These are phyloP conservation scores for Aspergillus texensis DNA, from an alignment of 2,329 filamentous ascomycete species.

Conservation along the genomic window DNA sequence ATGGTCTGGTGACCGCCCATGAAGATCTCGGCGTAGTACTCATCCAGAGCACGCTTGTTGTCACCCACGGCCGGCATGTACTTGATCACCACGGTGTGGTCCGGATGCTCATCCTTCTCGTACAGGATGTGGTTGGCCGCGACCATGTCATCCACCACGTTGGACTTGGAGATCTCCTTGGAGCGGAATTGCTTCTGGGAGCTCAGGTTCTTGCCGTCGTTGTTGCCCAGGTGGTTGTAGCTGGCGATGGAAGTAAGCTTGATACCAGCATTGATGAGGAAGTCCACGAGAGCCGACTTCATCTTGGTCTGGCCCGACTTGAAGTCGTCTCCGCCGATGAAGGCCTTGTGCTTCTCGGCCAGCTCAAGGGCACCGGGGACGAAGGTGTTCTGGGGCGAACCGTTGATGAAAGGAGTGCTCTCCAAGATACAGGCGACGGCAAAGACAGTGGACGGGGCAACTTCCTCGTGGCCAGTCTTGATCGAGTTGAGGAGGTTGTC, in stretches of 20 bases:
- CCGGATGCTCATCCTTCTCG: slow-evolving; percentile 87
- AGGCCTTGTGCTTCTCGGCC: slow-evolving; percentile 81
- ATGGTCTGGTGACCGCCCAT: slow-evolving; percentile 98
- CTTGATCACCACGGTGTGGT: slow-evolving; percentile 99
- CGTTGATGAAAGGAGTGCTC: slow-evolving; percentile 93
- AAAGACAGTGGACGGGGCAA: slow-evolving; percentile 95
- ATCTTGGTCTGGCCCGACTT: slow-evolving; percentile 99
- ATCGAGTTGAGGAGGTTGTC: slow-evolving; percentile 91
- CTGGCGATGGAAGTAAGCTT: slow-evolving; percentile 97
- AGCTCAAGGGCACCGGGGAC: slow-evolving; percentile 90
- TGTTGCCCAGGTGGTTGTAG: slow-evolving; percentile 99
- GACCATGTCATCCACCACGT: slow-evolving; percentile 99
- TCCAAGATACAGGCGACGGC: slow-evolving; percentile 94
- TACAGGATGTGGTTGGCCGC: slow-evolving; percentile 92
- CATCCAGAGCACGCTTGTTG: slow-evolving; percentile 97
- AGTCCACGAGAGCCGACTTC: slow-evolving; percentile 98
- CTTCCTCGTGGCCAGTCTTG: slow-evolving; percentile 80
- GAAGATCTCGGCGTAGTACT: slow-evolving; percentile 99
- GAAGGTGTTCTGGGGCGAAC: slow-evolving; percentile 98
- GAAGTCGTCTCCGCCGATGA: slow-evolving; percentile 98
- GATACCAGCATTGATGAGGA: slow-evolving; percentile 97
- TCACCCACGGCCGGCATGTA: slow-evolving; percentile 99
- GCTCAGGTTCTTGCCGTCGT: slow-evolving; percentile 97
- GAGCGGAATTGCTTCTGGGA: slow-evolving; percentile 98
- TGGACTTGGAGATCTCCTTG: slow-evolving; percentile 99